Percentiles rank a stretch among this genome's conserved stretches.
These are phyloP conservation scores for Cordyceps tenuipes DNA, from an alignment of 2,329 filamentous ascomycete genomes.

Conservation along the genomic window DNA sequence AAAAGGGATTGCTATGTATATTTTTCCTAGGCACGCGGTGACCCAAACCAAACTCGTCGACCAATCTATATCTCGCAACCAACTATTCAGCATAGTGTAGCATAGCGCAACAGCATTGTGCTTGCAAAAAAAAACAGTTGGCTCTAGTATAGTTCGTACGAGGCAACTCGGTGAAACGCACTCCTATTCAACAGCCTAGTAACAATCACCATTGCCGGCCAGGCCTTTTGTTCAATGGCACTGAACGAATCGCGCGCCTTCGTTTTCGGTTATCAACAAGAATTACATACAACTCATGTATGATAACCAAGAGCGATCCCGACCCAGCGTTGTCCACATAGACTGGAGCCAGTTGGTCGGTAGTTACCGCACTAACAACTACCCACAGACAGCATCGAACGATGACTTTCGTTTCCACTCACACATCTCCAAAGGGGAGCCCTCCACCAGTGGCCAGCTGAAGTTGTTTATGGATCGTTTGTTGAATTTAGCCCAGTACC, in stretches of 20 bases:
- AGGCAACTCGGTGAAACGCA: not conserved
- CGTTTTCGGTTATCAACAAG: not conserved
- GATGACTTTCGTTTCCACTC: not conserved
- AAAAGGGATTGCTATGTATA: not conserved
- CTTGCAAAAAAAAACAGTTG: not conserved
- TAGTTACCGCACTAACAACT: not conserved
- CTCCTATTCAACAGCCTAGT: not conserved
- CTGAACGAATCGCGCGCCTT: not conserved
- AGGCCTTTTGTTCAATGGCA: not conserved
- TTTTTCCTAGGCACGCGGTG: not conserved
- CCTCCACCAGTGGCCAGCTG: not conserved
- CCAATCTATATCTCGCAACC: not conserved
- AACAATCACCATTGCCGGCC: not conserved
- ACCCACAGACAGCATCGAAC: constrained; percentile 1
- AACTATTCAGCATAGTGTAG: not conserved
- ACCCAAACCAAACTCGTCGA: not conserved
- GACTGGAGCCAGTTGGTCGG: not conserved
- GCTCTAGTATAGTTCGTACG: not conserved
- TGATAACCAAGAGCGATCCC: not conserved
- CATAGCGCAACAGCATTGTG: not conserved
- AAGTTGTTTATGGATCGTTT: not conserved
- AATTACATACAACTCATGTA: not conserved
- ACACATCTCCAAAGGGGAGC: not conserved
- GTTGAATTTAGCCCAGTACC: not conserved
- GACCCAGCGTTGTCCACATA: not conserved